A percentile compares a stretch with the other conserved stretches of the same genome.
Evolutionary conservation across 2,329 filamentous ascomycete genomes (phyloP).

Genomic region (Trichoderma polysporum): DNA sequence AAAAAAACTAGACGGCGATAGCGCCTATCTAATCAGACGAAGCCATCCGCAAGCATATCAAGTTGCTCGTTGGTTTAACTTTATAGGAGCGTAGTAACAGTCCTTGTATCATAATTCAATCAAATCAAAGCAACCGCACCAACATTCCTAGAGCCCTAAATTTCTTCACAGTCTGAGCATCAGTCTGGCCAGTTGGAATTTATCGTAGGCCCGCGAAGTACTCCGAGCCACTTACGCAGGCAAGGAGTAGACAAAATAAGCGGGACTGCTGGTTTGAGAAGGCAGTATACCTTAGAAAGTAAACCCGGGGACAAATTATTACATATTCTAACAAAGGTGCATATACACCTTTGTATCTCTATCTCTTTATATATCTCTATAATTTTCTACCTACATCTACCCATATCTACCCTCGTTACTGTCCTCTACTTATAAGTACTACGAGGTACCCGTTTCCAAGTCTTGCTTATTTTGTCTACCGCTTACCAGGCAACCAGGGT

Average conservation of each 20-base stretch:
- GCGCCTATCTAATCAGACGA: background rate
- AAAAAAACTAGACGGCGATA: constrained; percentile 3
- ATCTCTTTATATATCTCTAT: background rate
- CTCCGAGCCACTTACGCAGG: background rate
- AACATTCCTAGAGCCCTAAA: background rate
- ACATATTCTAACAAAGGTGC: too few species aligned
- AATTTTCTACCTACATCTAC: background rate
- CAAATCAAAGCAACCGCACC: background rate
- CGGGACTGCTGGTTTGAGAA: background rate
- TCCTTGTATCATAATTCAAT: background rate
- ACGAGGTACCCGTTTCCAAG: background rate
- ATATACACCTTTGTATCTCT: too few species aligned
- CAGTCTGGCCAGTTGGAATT: background rate
- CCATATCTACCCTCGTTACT: background rate
- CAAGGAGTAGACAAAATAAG: background rate
- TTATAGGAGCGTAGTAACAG: background rate
- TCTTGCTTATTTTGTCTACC: background rate
- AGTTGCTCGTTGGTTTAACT: background rate
- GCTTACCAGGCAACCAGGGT: background rate
- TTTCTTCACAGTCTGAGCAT: background rate
- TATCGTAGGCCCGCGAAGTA: too few species aligned
- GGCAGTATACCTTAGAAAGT: background rate
- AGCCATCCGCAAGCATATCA: background rate
- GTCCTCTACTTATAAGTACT: background rate
- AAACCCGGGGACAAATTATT: background rate